These are phyloP conservation scores for Haplographium delicatum DNA, from an alignment of 495 filamentous ascomycete species.

Conservation along the genomic window DNA sequence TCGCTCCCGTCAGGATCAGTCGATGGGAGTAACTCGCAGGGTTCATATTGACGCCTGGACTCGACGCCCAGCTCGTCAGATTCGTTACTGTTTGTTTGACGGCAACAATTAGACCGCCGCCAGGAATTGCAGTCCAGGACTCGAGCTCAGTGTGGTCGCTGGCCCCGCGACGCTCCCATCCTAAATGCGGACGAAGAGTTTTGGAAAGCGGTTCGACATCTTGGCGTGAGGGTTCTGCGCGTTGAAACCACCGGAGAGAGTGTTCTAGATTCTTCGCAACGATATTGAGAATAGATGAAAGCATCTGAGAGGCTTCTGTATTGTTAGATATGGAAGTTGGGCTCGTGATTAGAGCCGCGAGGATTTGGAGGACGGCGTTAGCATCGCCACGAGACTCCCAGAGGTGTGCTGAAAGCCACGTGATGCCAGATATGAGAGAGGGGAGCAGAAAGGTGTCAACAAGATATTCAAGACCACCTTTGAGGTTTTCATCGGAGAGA, in stretches of 20 bases:
- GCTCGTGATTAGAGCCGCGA: constrained; percentile 64
- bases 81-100: constrained; percentile 61
- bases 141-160: constrained; percentile 70
- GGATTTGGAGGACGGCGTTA: constrained; percentile 65
- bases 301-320: constrained; percentile 73
- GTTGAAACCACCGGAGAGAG: constrained; percentile 66
- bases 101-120: constrained; percentile 56
- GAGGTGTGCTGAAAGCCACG: constrained; percentile 76
- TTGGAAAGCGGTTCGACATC: constrained; percentile 69
- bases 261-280: constrained; percentile 72
- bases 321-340: constrained; percentile 63
- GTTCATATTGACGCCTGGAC: constrained; percentile 56
- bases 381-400: constrained; percentile 55
- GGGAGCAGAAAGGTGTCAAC: constrained; percentile 87
- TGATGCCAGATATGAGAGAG: constrained; percentile 74
- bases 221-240: constrained; percentile 58
- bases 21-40: constrained; percentile 77
- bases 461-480: constrained; percentile 82
- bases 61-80: constrained; percentile 68
- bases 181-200: constrained; percentile 62
- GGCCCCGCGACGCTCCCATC: constrained; percentile 56
- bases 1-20: constrained; percentile 59
- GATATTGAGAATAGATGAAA: constrained; percentile 77
- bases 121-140: constrained; percentile 58
- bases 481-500: constrained; percentile 74